A percentile compares a stretch with the other conserved stretches of the same genome.
phyloP scores from a whole-genome alignment of 768 basidiomycete genomes.

The Boletus patriciae region DNA sequence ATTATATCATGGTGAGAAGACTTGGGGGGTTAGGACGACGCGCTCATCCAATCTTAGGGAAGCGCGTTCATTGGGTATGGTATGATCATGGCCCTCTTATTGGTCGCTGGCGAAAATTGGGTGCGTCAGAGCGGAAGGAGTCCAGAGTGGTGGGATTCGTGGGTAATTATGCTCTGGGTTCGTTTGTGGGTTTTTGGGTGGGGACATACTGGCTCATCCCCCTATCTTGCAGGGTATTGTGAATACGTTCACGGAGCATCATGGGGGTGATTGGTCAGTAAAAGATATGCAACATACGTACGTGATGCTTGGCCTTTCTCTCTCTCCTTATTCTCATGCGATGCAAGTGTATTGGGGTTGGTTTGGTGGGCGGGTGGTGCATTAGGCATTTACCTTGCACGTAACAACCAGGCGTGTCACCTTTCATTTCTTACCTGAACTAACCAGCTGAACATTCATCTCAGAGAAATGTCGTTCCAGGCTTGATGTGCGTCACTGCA shows the following conservation, averaged over 20 bases:
- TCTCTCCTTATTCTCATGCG: constrained; percentile 1
- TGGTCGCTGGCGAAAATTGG: constrained; percentile 80
- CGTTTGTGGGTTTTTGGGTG: constrained; percentile 19
- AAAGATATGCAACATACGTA: constrained; percentile 97
- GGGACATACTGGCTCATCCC: neutral
- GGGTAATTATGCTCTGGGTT: constrained; percentile 58
- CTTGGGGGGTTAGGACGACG: constrained; percentile 8
- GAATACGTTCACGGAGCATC: constrained; percentile 93
- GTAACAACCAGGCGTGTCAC: constrained; percentile 65
- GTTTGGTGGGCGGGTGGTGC: constrained; percentile 88
- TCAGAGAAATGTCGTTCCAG: constrained; percentile 78
- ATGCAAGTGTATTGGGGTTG: constrained; percentile 50
- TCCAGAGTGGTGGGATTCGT: constrained; percentile 87
- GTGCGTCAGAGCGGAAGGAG: constrained; percentile 65
- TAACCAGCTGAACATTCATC: neutral
- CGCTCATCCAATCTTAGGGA: constrained; percentile 42
- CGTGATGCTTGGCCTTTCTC: constrained; percentile 29
- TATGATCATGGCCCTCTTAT: constrained; percentile 72
- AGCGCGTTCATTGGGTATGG: constrained; percentile 90
- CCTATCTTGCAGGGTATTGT: constrained; percentile 42
- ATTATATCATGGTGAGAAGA: constrained; percentile 69
- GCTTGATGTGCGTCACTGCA: constrained; percentile 60
- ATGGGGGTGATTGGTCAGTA: constrained; percentile 75
- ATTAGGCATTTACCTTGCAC: constrained; percentile 80
- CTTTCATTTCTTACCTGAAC: neutral